phyloP scores from a whole-genome alignment of 257 asterid species.

The Nemophila menziesii region DNA sequence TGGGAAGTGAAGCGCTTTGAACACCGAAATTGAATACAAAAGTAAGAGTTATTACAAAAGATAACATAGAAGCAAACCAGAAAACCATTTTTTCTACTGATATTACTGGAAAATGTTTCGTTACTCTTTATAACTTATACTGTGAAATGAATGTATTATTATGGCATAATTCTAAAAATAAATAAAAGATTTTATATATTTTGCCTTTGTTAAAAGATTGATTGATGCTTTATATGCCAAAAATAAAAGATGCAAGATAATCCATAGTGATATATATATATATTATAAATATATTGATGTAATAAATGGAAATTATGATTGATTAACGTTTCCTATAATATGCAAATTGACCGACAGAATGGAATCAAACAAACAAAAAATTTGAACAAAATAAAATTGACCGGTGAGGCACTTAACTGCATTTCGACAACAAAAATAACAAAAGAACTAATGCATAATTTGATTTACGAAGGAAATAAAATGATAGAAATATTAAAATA shows the following conservation, averaged over 20 bases:
- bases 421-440: too few species aligned
- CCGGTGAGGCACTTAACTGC: too few species aligned
- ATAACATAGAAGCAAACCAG: not conserved
- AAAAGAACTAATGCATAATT: too few species aligned
- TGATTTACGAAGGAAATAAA: too few species aligned
- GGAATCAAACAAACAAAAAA: not conserved
- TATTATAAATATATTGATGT: too few species aligned
- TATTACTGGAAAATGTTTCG: not conserved
- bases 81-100: conserved; percentile 9
- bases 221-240: not conserved
- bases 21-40: conserved; percentile 9
- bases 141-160: not conserved
- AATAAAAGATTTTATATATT: too few species aligned
- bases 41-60: conserved; percentile 6
- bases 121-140: not conserved
- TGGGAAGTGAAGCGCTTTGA: conserved; percentile 8
- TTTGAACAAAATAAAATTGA: not conserved
- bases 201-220: not conserved
- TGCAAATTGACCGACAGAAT: too few species aligned
- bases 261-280: too few species aligned
- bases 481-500: too few species aligned
- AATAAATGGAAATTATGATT: too few species aligned
- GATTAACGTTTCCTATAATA: too few species aligned
- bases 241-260: not conserved
- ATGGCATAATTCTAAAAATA: not conserved